Evolutionary conservation across 2,329 filamentous ascomycete species (phyloP).

Genomic region (Plectosphaerella sp.): DNA sequence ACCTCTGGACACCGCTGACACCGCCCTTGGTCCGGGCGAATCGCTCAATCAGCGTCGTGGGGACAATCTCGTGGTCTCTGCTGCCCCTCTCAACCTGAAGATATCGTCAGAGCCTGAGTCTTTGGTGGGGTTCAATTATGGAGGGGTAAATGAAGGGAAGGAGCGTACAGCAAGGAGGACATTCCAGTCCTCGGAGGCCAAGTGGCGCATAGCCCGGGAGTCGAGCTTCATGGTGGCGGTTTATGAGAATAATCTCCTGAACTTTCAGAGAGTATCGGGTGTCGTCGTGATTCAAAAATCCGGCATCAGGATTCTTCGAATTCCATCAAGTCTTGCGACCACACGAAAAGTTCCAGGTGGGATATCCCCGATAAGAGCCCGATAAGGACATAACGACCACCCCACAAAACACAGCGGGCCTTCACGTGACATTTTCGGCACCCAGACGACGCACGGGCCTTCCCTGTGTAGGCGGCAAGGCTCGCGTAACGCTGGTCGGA

Average conservation of each 20-base stretch:
- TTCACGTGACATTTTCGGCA: neutral
- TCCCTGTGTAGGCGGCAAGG: constrained; percentile 34
- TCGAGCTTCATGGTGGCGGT: constrained; percentile 78
- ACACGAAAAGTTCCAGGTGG: too few species aligned
- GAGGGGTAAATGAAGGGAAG: constrained; percentile 17
- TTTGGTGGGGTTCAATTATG: constrained; percentile 12
- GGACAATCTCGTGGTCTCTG: constrained; percentile 95
- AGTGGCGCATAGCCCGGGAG: constrained; percentile 87
- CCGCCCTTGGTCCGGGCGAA: constrained; percentile 77
- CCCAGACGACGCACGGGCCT: constrained; percentile 1
- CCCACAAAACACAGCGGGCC: too few species aligned
- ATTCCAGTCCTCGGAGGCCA: constrained; percentile 89
- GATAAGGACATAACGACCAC: too few species aligned
- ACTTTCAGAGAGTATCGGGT: too few species aligned
- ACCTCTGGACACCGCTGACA: constrained; percentile 73
- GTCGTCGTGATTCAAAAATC: too few species aligned
- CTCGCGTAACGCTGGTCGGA: constrained; percentile 37
- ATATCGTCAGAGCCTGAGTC: constrained; percentile 27
- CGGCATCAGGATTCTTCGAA: too few species aligned
- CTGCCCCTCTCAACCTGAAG: constrained; percentile 83
- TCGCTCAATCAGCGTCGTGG: constrained; percentile 81
- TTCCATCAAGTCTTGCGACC: too few species aligned
- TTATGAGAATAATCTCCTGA: neutral
- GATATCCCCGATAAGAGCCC: too few species aligned
- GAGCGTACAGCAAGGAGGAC: constrained; percentile 80